Base-by-base conservation (phyloP, 148 eudicot species). In the Spergularia bocconei region DNA sequence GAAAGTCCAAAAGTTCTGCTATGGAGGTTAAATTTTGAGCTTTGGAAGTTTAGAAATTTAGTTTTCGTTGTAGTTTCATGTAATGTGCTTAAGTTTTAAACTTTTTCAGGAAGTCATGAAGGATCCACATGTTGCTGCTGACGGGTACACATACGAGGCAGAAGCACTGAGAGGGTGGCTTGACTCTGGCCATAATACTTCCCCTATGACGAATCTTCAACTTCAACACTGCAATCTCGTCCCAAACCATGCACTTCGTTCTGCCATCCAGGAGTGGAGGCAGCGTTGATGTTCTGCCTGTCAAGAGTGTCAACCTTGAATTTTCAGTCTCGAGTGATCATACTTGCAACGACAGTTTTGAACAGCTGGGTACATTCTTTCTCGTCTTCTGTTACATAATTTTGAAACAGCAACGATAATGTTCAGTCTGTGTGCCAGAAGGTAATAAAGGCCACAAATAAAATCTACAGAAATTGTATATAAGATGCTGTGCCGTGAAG, bases 231-330 rank as follows among this genome's bases (percentile, higher is more conserved):
- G 10, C 72, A 77, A 84, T 76, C 93, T 94, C 9, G 82, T 94
- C 20, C 89, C 91, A 7, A 94, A 94, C 81, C 90, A 80, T 7
- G 88, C 93, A 33, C 93, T 94, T 61, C 97, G 91, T 12, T 93
- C 97, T 74, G 97, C 97, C 44, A 94, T 91, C 75, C 98, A 89
- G 71, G 98, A 94, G 84, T 88, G 96, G 97, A 85, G 67, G 68
- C 86, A 87, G 20, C 81, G 79, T 21, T 29, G 36, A 29, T 29
- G 36, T 29, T 29, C 33, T 29, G 33, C 33, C 33, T 29, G 33
- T 29, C 2, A 29, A 29, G 33, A 1, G 33, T 29, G 33, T 29
- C 33, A 29, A 29, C 33, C 33, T 29, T 29, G 33, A 29, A 29
- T 29, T 1, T 29, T 29, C 36, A 29, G 36, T 29, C 36, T 29